phyloP scores from a whole-genome alignment of 371 early-diverging fungal genomes.

The Syncephalastrum monosporum region DNA sequence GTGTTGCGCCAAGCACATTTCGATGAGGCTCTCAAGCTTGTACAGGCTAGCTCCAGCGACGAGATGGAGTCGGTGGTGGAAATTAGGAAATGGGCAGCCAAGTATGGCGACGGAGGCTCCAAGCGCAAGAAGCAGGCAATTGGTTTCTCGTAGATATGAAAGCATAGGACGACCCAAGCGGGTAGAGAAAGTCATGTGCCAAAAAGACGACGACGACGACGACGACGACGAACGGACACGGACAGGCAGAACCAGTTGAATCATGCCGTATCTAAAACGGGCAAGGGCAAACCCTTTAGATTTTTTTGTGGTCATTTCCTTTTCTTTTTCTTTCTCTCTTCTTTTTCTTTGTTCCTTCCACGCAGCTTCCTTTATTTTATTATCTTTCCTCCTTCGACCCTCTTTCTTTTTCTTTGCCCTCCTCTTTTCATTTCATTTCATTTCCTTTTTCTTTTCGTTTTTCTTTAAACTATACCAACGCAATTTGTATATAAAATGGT shows the following conservation, averaged over 20 bases:
- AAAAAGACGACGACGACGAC: conserved; percentile 4
- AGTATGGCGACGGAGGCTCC: conserved; percentile 79
- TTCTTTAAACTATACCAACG: not conserved
- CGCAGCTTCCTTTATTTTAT: conserved; percentile 3
- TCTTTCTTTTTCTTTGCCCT: conserved; percentile 2
- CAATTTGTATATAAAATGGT: no score
- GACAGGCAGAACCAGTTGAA: conserved; percentile 5
- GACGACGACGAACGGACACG: not conserved
- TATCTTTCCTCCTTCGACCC: not conserved
- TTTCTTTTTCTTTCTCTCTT: not conserved
- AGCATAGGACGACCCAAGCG: not conserved
- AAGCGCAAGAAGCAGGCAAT: conserved; percentile 28
- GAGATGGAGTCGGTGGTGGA: conserved; percentile 83
- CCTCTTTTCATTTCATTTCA: conserved; percentile 3
- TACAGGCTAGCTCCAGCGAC: conserved; percentile 84
- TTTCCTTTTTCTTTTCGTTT: conserved; percentile 1
- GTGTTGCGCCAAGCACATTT: conserved; percentile 63
- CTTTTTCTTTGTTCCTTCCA: conserved; percentile 4
- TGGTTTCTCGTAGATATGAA: conserved; percentile 26
- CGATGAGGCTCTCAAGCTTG: conserved; percentile 75
- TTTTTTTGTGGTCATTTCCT: conserved; percentile 2
- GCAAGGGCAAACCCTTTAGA: conserved; percentile 3
- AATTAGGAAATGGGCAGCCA: conserved; percentile 85
- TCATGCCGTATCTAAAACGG: no score
- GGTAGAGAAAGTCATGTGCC: not conserved